phyloP scores from a whole-genome alignment of 495 filamentous ascomycete species.

The Xylaria castorea region DNA sequence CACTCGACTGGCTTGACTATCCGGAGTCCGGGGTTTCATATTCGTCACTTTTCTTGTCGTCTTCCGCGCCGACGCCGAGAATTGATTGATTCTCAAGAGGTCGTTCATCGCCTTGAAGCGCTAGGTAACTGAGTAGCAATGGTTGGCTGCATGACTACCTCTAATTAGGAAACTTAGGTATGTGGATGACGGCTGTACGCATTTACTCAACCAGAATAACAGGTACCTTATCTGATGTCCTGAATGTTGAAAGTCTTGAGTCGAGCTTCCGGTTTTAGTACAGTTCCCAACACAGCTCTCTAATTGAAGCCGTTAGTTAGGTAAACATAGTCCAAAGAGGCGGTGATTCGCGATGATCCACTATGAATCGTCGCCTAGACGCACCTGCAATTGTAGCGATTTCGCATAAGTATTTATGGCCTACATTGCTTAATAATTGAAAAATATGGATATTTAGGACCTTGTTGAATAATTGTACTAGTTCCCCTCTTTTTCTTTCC shows the following conservation, averaged over 20 bases:
- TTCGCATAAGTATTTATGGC: neutral
- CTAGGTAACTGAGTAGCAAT: no score
- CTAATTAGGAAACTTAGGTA: neutral
- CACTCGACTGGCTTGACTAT: no score
- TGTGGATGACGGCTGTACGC: neutral
- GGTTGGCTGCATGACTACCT: neutral
- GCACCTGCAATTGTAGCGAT: neutral
- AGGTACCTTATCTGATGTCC: neutral
- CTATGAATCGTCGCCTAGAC: constrained; percentile 4
- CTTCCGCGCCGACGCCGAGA: neutral
- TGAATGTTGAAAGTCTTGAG: neutral
- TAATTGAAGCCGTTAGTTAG: neutral
- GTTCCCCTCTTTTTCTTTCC: no score
- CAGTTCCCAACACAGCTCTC: neutral
- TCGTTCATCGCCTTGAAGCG: neutral
- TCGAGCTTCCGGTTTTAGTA: neutral
- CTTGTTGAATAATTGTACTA: neutral
- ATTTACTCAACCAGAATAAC: neutral
- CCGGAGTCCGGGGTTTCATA: no score
- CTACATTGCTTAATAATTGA: neutral
- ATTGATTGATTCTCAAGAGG: neutral
- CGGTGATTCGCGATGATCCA: neutral
- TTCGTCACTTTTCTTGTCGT: neutral
- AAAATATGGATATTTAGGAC: neutral
- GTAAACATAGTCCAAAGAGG: neutral